Conservation (phyloP, 2,329 filamentous ascomycete species). For the Mycosphaerella sp. region DNA sequence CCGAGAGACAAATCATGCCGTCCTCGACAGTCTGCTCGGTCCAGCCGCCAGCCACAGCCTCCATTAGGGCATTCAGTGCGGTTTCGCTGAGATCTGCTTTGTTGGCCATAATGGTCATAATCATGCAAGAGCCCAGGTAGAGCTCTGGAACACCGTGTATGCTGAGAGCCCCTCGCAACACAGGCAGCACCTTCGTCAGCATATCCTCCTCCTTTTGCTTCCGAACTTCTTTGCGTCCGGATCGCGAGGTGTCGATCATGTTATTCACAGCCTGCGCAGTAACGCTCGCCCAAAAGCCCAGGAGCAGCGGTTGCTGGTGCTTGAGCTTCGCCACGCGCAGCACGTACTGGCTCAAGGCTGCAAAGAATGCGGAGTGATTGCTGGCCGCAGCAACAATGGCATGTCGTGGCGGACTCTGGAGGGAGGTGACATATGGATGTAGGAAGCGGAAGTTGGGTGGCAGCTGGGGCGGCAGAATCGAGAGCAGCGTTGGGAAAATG, state of each 20-base stretch:
- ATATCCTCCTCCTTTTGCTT: slow-evolving; percentile 72
- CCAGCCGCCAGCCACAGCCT: slow-evolving; percentile 74
- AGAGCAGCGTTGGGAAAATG: slow-evolving; percentile 77
- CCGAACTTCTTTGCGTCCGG: slow-evolving; percentile 69
- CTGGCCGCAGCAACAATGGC: slow-evolving; percentile 77
- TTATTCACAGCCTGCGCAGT: slow-evolving; percentile 78
- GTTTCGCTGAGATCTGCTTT: slow-evolving; percentile 74
- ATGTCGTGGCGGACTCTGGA: slow-evolving; percentile 69
- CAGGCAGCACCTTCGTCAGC: slow-evolving; percentile 60
- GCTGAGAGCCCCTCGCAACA: slow-evolving; percentile 70
- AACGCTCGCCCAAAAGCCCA: slow-evolving; percentile 88
- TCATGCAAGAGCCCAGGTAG: slow-evolving; percentile 85
- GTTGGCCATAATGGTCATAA: slow-evolving; percentile 74
- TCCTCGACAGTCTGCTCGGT: slow-evolving; percentile 64
- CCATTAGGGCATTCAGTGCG: slow-evolving; percentile 81
- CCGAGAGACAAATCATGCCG: slow-evolving; percentile 70
- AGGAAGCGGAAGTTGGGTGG: slow-evolving; percentile 76
- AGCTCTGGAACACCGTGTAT: slow-evolving; percentile 71
- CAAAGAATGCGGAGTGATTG: slow-evolving; percentile 69
- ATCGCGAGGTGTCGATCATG: slow-evolving; percentile 70
- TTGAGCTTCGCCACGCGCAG: slow-evolving; percentile 64
- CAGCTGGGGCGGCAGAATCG: slow-evolving; percentile 72
- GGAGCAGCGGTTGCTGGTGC: slow-evolving; percentile 67
- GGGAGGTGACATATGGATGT: slow-evolving; percentile 72
- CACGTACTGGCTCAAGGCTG: slow-evolving; percentile 70